phyloP scores from a whole-genome alignment of 192 early-diverging fungal species.

The Coemansia sp. region DNA sequence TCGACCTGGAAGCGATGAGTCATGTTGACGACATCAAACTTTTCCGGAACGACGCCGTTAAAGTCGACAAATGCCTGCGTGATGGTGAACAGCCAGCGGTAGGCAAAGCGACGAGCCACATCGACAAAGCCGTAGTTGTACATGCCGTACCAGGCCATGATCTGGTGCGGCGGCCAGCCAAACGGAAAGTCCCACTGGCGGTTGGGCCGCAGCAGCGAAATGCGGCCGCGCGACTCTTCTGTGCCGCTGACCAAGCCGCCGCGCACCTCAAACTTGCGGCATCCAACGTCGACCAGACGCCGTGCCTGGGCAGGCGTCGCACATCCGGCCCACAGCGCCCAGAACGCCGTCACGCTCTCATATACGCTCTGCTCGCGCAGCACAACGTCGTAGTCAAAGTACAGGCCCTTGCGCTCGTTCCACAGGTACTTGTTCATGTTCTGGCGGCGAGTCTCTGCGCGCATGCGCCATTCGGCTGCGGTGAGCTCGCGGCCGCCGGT shows the following conservation, averaged over 20 bases:
- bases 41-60: slow-evolving; percentile 96
- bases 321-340: slow-evolving; percentile 90
- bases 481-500: slow-evolving; percentile 51
- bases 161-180: slow-evolving; percentile 99
- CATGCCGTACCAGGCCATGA: slow-evolving; percentile 91
- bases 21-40: slow-evolving; percentile 92
- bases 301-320: slow-evolving; percentile 75
- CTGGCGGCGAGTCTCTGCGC: slow-evolving; percentile 62
- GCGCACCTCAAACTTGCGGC: slow-evolving; percentile 81
- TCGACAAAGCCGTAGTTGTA: slow-evolving; percentile 76
- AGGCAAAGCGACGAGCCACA: slow-evolving; percentile 75
- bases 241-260: slow-evolving; percentile 94
- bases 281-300: slow-evolving; percentile 63
- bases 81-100: slow-evolving; percentile 95
- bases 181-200: slow-evolving; percentile 95
- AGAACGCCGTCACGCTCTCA: slow-evolving; percentile 87
- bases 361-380: slow-evolving; percentile 67
- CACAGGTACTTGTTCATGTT: slow-evolving; percentile 81
- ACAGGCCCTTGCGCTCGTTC: slow-evolving; percentile 76
- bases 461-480: slow-evolving; percentile 60
- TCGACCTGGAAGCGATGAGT: slow-evolving; percentile 91
- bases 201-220: slow-evolving; percentile 81
- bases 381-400: slow-evolving; percentile 88
- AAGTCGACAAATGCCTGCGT: slow-evolving; percentile 95
- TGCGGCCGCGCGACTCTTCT: slow-evolving; percentile 80